These are phyloP conservation scores for Pythium biforme DNA, from an alignment of 352 stramenopile species.

Conservation along the genomic window DNA sequence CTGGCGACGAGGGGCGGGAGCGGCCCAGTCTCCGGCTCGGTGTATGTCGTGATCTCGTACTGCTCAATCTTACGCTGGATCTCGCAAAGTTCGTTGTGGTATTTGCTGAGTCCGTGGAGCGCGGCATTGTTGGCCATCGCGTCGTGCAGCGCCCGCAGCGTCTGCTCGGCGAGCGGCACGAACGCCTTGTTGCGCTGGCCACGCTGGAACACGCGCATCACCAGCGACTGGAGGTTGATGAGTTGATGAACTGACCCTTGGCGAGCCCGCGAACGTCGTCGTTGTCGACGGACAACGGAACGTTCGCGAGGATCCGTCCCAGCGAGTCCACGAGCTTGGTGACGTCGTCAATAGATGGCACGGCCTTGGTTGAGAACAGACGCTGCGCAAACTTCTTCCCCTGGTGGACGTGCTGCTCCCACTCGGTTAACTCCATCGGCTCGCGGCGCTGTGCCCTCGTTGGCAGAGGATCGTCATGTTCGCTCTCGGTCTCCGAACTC, in stretches of 20 bases:
- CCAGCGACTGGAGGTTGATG: conserved; percentile 2
- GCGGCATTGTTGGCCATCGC: not conserved
- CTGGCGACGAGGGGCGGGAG: too few species aligned
- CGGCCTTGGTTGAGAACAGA: not conserved
- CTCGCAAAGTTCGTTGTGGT: not conserved
- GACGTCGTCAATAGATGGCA: not conserved
- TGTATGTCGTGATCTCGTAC: conserved; percentile 1
- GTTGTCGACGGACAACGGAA: not conserved
- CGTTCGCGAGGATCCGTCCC: not conserved
- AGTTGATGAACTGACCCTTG: conserved; percentile 9
- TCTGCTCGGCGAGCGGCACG: not conserved
- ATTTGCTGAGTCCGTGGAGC: not conserved
- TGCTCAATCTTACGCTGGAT: not conserved
- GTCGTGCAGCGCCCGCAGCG: not conserved
- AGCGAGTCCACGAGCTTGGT: not conserved
- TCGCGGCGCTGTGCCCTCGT: not conserved
- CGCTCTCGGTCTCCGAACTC: conserved; percentile 15
- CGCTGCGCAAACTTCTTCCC: not conserved
- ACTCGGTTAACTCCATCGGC: not conserved
- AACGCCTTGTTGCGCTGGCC: not conserved
- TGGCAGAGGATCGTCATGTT: not conserved
- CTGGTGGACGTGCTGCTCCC: not conserved
- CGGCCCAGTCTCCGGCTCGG: not conserved
- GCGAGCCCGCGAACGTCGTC: not conserved
- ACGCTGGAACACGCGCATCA: not conserved